phyloP scores from a whole-genome alignment of 768 basidiomycete species.

The Kwoniella pini region DNA sequence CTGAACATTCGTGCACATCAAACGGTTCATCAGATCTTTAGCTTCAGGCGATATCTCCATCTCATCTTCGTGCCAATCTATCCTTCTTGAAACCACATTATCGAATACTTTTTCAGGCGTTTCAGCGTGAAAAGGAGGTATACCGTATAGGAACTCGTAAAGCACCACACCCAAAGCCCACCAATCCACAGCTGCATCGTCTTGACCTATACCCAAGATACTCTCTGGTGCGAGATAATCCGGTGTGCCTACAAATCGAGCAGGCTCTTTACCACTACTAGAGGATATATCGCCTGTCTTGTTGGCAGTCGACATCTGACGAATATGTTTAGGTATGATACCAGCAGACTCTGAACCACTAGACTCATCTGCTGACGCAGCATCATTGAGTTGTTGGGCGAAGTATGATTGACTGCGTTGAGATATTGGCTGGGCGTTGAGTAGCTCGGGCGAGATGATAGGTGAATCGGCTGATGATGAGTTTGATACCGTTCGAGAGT shows the following conservation, averaged over 20 bases:
- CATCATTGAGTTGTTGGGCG: conserved; percentile 28
- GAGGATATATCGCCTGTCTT: conserved; percentile 56
- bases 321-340: conserved; percentile 33
- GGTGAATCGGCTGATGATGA: conserved; percentile 51
- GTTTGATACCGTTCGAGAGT: conserved; percentile 28
- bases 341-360: conserved; percentile 71
- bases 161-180: conserved; percentile 99
- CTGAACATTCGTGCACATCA: conserved; percentile 77
- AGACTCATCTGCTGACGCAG: conserved; percentile 63
- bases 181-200: conserved; percentile 97
- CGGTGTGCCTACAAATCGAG: conserved; percentile 95
- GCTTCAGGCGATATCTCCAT: conserved; percentile 72
- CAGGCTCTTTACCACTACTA: conserved; percentile 65
- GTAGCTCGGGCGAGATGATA: conserved; percentile 50
- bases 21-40: conserved; percentile 81
- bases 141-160: conserved; percentile 95
- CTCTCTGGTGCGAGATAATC: conserved; percentile 85
- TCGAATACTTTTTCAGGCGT: conserved; percentile 97
- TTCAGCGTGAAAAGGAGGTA: conserved; percentile 97
- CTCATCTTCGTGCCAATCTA: conserved; percentile 96
- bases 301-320: conserved; percentile 30
- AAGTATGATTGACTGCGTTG: conserved; percentile 55
- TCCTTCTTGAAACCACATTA: conserved; percentile 89
- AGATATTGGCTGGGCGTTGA: conserved; percentile 32
- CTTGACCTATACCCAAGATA: conserved; percentile 86